A percentile compares a stretch with the other conserved stretches of the same genome.
Conservation (phyloP, 768 basidiomycete genomes). For the Russula compacta region DNA sequence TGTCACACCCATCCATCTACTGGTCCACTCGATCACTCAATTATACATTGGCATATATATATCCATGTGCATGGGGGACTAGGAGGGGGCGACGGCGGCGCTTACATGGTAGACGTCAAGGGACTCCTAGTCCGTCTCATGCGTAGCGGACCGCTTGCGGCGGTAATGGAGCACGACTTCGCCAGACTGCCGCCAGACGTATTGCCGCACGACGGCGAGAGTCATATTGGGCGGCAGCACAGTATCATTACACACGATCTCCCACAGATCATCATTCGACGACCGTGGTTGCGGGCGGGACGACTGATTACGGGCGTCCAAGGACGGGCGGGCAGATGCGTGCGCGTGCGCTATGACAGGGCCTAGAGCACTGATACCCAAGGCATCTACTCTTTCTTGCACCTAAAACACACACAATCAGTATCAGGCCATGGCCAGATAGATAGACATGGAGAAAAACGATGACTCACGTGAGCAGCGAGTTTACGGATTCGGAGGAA, state of each 20-base stretch:
- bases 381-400: constrained; percentile 69
- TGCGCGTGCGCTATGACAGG: constrained; percentile 13
- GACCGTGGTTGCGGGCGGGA: constrained; percentile 11
- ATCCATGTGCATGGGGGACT: too few relatives aligned
- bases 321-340: constrained; percentile 28
- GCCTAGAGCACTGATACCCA: constrained; percentile 28
- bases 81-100: too few relatives aligned
- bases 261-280: constrained; percentile 56
- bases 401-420: constrained; percentile 39
- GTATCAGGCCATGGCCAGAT: background rate
- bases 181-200: constrained; percentile 68
- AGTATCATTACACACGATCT: constrained; percentile 83
- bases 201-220: constrained; percentile 83
- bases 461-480: constrained; percentile 55
- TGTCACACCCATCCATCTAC: too few relatives aligned
- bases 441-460: background rate
- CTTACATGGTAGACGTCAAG: too few relatives aligned
- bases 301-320: constrained; percentile 24
- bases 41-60: too few relatives aligned
- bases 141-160: constrained; percentile 15
- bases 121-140: background rate
- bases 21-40: too few relatives aligned
- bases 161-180: constrained; percentile 77
- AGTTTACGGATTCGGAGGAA: constrained; percentile 83
- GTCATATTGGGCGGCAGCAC: constrained; percentile 82